Evolutionary conservation across 2,329 filamentous ascomycete species (phyloP).

Genomic region (Xylaria sp.): DNA sequence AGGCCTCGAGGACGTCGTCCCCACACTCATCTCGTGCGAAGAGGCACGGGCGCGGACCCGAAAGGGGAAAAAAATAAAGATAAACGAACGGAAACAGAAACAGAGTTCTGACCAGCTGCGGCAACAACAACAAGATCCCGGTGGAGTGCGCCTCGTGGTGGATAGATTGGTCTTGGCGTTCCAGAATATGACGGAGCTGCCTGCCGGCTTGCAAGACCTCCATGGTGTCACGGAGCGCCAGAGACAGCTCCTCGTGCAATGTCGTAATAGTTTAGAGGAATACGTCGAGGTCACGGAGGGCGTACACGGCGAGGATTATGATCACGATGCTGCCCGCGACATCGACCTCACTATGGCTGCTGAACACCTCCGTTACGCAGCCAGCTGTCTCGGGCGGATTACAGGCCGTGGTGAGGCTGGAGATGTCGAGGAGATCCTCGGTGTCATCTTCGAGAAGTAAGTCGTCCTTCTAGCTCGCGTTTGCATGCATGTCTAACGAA

Average conservation of each 20-base stretch:
- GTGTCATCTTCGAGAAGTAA: slow-evolving; percentile 97
- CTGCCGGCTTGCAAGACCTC: slow-evolving; percentile 80
- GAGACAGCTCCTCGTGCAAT: slow-evolving; percentile 80
- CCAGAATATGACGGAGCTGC: slow-evolving; percentile 74
- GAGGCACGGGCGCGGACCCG: slow-evolving; percentile 58
- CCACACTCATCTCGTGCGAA: slow-evolving; percentile 78
- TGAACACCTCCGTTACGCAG: slow-evolving; percentile 85
- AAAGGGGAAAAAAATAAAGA: no score
- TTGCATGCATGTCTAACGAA: slow-evolving; percentile 31
- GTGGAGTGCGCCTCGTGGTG: slow-evolving; percentile 76
- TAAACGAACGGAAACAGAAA: slow-evolving; percentile 46
- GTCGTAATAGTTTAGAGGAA: slow-evolving; percentile 75
- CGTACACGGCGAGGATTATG: slow-evolving; percentile 23
- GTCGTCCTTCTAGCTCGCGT: slow-evolving; percentile 50
- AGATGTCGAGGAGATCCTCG: slow-evolving; percentile 94
- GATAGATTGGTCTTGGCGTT: slow-evolving; percentile 75
- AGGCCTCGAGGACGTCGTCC: slow-evolving; percentile 52
- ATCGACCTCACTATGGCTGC: slow-evolving; percentile 90
- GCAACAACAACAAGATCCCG: slow-evolving; percentile 58
- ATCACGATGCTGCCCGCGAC: slow-evolving; percentile 54
- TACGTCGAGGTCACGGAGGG: slow-evolving; percentile 72
- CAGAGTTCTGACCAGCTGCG: slow-evolving; percentile 44
- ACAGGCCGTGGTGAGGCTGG: slow-evolving; percentile 86
- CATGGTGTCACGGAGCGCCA: slow-evolving; percentile 93
- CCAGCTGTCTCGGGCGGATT: slow-evolving; percentile 82